Evolutionary conservation across 108 stramenopile species (phyloP), one percentile per base, ranked within the genome.

Genomic region (Seminavis robusta): DNA sequence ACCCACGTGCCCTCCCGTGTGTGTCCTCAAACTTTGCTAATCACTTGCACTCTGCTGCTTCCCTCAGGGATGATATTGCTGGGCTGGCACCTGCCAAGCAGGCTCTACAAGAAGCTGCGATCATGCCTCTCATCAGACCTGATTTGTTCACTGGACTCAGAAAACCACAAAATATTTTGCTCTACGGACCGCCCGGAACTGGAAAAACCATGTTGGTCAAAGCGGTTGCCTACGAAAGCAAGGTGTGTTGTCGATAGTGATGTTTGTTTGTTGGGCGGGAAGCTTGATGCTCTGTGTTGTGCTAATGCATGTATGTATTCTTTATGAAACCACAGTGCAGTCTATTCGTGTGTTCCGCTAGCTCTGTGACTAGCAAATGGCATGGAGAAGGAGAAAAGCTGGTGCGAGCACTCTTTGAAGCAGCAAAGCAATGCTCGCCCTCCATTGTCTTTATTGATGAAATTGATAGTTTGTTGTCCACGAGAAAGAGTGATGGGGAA

Each of bases 381-480:
- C 64, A 79, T 46, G 89, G 92, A n/a, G 93, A 97, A 52, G 73
- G 86, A 8, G 94, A 97, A 63, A 94, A 92, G 59, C 52, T 96
- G 34, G 63, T 98, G 7, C 24, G 83, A 23, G 80, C 86, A 5
- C 69, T 98, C 11, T 98, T 97, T 53, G 50, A 61, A 25, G 62
- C 78, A 29, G 95, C 95, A 23, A 52, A 79, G 23, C 59, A 64
- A 23, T 69, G 58, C 7, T 75, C 82, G 6, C 96, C 96, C 8
- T 77, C 88, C n/a, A 70, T 83, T 6, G 65, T 96, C 19, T 98
- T 98, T 71, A 64, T 98, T 38, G 97, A 98, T 66, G 97, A 98
- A 70, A 77, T 98, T 46, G 97, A 98, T 62, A 80, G 92, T 3
- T 64, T 98, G 9, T 63, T 90, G 24, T 73, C 71, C n/a, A 65